Evolutionary conservation across 2,329 filamentous ascomycete species (phyloP), one percentile per base, ranked within the genome.

Genomic region (Fusarium musae): DNA sequence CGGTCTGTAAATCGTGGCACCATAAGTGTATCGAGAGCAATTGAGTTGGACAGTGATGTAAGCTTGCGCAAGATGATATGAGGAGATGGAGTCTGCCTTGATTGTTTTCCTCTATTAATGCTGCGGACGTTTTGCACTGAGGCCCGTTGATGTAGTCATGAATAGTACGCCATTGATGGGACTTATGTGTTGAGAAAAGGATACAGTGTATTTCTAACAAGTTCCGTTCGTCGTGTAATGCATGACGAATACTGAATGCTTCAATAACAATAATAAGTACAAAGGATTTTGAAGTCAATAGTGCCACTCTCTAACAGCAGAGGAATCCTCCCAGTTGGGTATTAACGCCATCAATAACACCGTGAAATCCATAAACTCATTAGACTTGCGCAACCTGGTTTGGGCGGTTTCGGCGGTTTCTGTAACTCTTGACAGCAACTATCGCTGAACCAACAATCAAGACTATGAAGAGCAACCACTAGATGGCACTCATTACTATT

Each of bases 51-150:
- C 36, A 54, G 32, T 53, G 62, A 42, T 39, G 42, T 82, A 95
- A 79, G 89, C 92, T 3, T 93, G 93, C 77, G 89, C 90, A 70
- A 88, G 12, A 72, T 37, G 50, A 32, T 58, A 26, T 21, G n/a
- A 42, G 78, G 65, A 75, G 47, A 15, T 78, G 74, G 19, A 39
- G 40, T 42, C 39, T 47, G 36, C 42, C 42, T 43, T 49, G 36
- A 42, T 21, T 23, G 15, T 5, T n/a, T 32, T 8, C 26, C 23
- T n/a, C 23, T 19, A 17, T 23, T 2, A 13, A 54, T 28, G 6
- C 17, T 8, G 30, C 10, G 36, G 10, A 52, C n/a, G n/a, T n/a
- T n/a, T n/a, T n/a, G n/a, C 16, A 43, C 8, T 23, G 26, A 23
- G 59, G 34, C 21, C 9, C 8, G 28, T 23, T 50, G 46, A n/a